Percentiles rank a stretch among this genome's conserved stretches.
phyloP scores from a whole-genome alignment of 768 basidiomycete genomes.

The Pholiota molesta region DNA sequence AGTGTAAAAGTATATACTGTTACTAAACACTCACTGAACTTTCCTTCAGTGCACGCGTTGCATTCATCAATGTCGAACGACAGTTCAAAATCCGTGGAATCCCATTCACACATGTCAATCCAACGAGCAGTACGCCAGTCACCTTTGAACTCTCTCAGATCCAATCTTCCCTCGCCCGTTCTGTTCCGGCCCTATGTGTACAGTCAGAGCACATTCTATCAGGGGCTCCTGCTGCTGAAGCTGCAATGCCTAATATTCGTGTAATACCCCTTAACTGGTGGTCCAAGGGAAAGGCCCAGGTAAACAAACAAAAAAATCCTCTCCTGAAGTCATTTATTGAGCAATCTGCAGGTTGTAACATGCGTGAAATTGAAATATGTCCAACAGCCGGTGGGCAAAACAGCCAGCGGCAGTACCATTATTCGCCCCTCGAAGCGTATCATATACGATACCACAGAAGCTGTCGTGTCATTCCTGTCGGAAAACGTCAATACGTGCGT shows the following conservation, averaged over 20 bases:
- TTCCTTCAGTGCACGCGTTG: conserved; percentile 73
- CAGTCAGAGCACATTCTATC: conserved; percentile 80
- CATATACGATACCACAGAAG: conserved; percentile 87
- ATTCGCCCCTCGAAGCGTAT: conserved; percentile 88
- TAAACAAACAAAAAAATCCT: conserved; percentile 23
- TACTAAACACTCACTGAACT: not conserved
- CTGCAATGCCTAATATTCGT: conserved; percentile 90
- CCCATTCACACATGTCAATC: conserved; percentile 75
- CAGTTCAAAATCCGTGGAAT: conserved; percentile 86
- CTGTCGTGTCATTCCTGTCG: conserved; percentile 87
- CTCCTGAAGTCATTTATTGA: conserved; percentile 2
- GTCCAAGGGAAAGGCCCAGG: conserved; percentile 76
- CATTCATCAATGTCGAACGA: conserved; percentile 86
- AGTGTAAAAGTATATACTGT: not conserved
- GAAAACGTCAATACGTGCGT: conserved; percentile 89
- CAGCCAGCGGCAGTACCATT: conserved; percentile 56
- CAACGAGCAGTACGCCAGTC: conserved; percentile 43
- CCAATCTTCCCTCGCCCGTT: conserved; percentile 74
- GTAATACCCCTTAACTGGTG: conserved; percentile 93
- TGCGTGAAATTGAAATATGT: conserved; percentile 91
- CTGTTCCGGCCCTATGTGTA: conserved; percentile 84
- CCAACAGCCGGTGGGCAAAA: conserved; percentile 81
- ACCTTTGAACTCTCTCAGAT: conserved; percentile 54
- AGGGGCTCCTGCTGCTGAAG: conserved; percentile 85
- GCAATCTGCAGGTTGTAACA: conserved; percentile 66